These are phyloP conservation scores for Ambrosiella beaveri DNA, from an alignment of 2,329 filamentous ascomycete genomes.

Conservation along the genomic window DNA sequence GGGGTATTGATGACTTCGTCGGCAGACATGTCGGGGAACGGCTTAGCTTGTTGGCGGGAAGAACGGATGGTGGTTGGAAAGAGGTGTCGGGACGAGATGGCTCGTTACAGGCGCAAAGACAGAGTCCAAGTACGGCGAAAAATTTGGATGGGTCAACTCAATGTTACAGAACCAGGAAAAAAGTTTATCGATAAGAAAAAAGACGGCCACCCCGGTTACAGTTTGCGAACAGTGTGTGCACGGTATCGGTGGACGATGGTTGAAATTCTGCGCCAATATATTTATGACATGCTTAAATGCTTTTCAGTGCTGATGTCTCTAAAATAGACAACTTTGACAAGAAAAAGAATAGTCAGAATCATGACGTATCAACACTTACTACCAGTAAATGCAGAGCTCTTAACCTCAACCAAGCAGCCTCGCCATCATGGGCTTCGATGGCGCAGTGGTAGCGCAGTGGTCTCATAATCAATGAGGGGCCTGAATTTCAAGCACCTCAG, in stretches of 20 bases:
- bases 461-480: constrained; percentile 13
- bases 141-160: neutral
- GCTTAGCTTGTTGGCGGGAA: neutral
- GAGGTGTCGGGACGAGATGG: neutral
- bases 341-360: neutral
- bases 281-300: neutral
- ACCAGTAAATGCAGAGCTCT: neutral
- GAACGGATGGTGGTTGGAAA: neutral
- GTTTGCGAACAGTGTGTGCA: neutral
- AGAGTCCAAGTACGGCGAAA: neutral
- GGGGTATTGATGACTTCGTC: constrained; percentile 8
- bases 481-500: constrained; percentile 3
- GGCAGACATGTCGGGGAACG: constrained; percentile 4
- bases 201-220: neutral
- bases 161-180: neutral
- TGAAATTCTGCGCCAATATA: neutral
- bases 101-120: neutral
- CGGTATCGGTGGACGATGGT: neutral
- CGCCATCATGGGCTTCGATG: constrained; percentile 12
- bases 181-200: constrained; percentile 2
- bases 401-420: neutral
- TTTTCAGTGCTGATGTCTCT: neutral
- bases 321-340: neutral
- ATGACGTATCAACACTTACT: neutral
- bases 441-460: constrained; percentile 14